Evolutionary conservation across 116 monocot species (phyloP).

Genomic region (Cymodocea nodosa): DNA sequence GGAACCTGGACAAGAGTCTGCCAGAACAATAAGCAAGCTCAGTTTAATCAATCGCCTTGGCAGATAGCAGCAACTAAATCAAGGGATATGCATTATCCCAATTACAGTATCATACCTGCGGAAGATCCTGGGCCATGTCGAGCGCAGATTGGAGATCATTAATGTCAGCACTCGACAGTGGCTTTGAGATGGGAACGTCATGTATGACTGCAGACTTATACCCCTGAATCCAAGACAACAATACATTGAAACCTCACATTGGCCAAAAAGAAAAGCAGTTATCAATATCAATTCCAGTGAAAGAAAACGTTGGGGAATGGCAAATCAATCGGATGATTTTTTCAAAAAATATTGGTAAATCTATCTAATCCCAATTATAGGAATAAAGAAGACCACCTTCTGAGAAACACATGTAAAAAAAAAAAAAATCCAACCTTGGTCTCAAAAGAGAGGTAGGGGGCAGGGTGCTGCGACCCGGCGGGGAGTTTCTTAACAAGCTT

Average conservation of each 20-base stretch:
- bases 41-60: no score
- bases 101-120: slow-evolving; percentile 31
- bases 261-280: no score
- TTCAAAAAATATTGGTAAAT: neutral
- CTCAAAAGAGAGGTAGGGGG: slow-evolving; percentile 88
- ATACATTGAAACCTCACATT: neutral
- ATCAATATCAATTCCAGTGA: no score
- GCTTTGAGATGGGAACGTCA: slow-evolving; percentile 93
- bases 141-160: slow-evolving; percentile 65
- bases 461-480: slow-evolving; percentile 40
- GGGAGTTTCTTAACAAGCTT: slow-evolving; percentile 97
- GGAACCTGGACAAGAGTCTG: slow-evolving; percentile 94
- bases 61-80: neutral
- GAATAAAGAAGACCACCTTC: no score
- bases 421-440: slow-evolving; percentile 32
- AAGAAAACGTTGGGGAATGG: no score
- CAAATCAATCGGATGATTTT: neutral
- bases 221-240: slow-evolving; percentile 22
- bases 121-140: slow-evolving; percentile 76
- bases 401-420: no score
- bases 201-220: slow-evolving; percentile 78
- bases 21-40: neutral
- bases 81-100: neutral
- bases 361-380: neutral
- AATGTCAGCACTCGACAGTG: slow-evolving; percentile 62